Evolutionary conservation across 2,329 filamentous ascomycete species (phyloP).

Genomic region (Claviceps humidiphila): DNA sequence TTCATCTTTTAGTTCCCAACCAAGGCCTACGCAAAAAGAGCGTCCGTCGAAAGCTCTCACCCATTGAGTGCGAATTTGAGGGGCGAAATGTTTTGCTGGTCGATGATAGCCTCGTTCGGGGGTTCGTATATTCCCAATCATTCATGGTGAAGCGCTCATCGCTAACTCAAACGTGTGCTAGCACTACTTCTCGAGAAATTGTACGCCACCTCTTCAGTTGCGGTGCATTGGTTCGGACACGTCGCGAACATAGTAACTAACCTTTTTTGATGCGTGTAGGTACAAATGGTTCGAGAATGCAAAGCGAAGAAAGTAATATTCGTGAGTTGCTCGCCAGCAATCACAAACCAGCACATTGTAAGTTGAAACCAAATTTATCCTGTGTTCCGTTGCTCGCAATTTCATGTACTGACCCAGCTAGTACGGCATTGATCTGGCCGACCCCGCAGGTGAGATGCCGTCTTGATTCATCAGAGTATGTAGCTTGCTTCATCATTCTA

Average conservation of each 20-base stretch:
- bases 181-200: constrained; percentile 11
- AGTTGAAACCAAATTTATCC: constrained; percentile 17
- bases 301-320: constrained; percentile 75
- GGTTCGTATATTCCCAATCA: not conserved
- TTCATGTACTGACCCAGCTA: constrained; percentile 6
- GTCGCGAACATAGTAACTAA: not conserved
- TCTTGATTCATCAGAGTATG: constrained; percentile 1
- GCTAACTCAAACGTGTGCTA: not conserved
- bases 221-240: not conserved
- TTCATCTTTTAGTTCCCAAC: constrained; percentile 19
- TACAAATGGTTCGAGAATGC: constrained; percentile 66
- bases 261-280: constrained; percentile 7
- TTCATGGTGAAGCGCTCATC: not conserved
- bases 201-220: constrained; percentile 5
- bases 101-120: constrained; percentile 81
- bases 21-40: constrained; percentile 51
- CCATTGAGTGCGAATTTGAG: constrained; percentile 75
- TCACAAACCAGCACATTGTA: constrained; percentile 80
- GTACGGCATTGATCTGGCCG: constrained; percentile 35
- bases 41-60: constrained; percentile 78
- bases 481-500: not conserved
- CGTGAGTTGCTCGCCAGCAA: constrained; percentile 67
- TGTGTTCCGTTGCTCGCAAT: not conserved
- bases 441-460: constrained; percentile 13
- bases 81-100: constrained; percentile 71